These are phyloP conservation scores for Circinella minor DNA, from an alignment of 371 early-diverging fungal species.

Conservation along the genomic window DNA sequence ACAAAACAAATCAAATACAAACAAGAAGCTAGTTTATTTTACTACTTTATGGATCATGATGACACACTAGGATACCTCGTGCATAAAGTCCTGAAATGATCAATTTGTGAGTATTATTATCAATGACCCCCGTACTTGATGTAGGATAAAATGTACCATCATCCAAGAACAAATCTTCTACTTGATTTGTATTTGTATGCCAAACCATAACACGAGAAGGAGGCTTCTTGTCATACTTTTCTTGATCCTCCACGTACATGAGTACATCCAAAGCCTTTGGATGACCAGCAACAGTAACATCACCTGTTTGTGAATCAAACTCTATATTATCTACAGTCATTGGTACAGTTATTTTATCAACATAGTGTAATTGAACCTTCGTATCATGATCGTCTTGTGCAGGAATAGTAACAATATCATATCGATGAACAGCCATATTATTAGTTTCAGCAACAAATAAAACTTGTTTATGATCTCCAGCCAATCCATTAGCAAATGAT, in stretches of 20 bases:
- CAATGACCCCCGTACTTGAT: slow-evolving; percentile 29
- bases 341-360: background rate
- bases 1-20: background rate
- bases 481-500: slow-evolving; percentile 43
- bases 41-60: background rate
- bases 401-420: slow-evolving; percentile 18
- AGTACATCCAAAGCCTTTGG: slow-evolving; percentile 31
- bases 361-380: background rate
- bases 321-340: slow-evolving; percentile 45
- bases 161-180: slow-evolving; percentile 33
- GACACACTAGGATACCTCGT: slow-evolving; percentile 36
- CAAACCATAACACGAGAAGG: slow-evolving; percentile 38
- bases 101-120: slow-evolving; percentile 24
- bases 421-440: slow-evolving; percentile 23
- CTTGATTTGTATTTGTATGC: slow-evolving; percentile 22
- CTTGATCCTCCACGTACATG: slow-evolving; percentile 8
- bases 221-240: slow-evolving; percentile 9
- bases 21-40: background rate
- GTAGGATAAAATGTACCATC: slow-evolving; percentile 37
- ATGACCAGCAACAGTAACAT: slow-evolving; percentile 37
- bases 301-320: slow-evolving; percentile 22
- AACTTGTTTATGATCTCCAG: slow-evolving; percentile 27
- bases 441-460: slow-evolving; percentile 42
- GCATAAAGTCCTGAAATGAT: slow-evolving; percentile 40
- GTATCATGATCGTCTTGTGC: too few relatives aligned